These are phyloP conservation scores for Fusarium caatingaense DNA, from an alignment of 2,329 filamentous ascomycete genomes.

Conservation along the genomic window DNA sequence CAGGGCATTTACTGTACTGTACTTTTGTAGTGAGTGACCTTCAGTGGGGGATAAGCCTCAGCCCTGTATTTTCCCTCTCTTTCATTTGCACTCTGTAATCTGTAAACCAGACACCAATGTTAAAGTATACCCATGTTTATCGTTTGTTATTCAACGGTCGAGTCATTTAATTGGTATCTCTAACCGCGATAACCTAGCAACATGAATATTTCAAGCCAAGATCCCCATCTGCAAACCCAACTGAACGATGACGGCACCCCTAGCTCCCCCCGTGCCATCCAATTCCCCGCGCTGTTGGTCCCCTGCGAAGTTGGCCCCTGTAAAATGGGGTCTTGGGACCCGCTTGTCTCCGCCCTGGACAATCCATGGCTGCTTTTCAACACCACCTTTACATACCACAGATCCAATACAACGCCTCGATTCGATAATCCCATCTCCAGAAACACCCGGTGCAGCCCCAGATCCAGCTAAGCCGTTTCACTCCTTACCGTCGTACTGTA, in stretches of 20 bases:
- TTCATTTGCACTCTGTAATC: not conserved
- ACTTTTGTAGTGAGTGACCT: slow-evolving; percentile 8
- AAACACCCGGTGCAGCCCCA: slow-evolving; percentile 31
- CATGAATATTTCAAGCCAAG: not conserved
- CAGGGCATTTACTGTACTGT: not conserved
- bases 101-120: not conserved
- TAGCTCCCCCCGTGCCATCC: slow-evolving; percentile 22
- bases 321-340: slow-evolving; percentile 39
- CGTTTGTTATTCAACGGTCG: not conserved
- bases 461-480: slow-evolving; percentile 28
- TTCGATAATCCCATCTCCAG: slow-evolving; percentile 21
- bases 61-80: not conserved
- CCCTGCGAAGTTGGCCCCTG: slow-evolving; percentile 36
- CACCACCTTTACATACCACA: slow-evolving; percentile 39
- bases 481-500: slow-evolving; percentile 24
- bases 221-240: slow-evolving; percentile 2
- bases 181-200: slow-evolving; percentile 23
- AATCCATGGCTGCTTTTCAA: slow-evolving; percentile 39
- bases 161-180: not conserved
- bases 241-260: slow-evolving; percentile 29
- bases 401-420: slow-evolving; percentile 36
- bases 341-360: slow-evolving; percentile 34
- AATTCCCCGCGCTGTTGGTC: slow-evolving; percentile 37
- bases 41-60: not conserved
- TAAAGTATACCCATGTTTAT: not conserved